Evolutionary conservation across 2,329 filamentous ascomycete genomes (phyloP), one percentile per base, ranked within the genome.

Genomic region (Fusarium setosum): DNA sequence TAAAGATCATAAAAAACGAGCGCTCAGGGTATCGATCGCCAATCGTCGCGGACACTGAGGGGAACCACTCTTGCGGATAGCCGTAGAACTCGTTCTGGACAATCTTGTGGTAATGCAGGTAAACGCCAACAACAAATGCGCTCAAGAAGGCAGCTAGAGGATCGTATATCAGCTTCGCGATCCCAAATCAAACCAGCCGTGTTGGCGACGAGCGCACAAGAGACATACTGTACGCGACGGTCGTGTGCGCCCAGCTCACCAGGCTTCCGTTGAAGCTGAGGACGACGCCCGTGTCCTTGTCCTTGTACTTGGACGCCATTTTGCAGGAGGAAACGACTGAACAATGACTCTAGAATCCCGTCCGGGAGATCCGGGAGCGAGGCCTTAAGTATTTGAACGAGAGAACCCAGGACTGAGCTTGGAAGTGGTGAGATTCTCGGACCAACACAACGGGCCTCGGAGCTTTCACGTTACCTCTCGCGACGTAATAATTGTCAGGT

Each of bases 11-110:
- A 79, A 99, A 99, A 73, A 98, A 91, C 15, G 96, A 97, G 61
- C 96, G 91, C 80, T 99, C 96, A 52, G 96, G 96, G 74, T 97
- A 98, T 68, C 94, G 90, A 79, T 99, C 96, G 76, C 96, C 96
- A 80, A 99, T 99, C 32, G 96, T 98, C 37, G 96, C 91, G 26
- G 95, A 97, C 20, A 97, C 94, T 40, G 94, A 97, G 59, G 94
- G 94, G 74, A 97, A 97, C 94, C 94, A 97, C 83, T 97, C 94
- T 70, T 97, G 84, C 2, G 94, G 94, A 75, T 96, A 97, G 71
- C 93, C 93, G 79, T 94, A 97, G 82, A 94, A 92, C 80, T 99
- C 94, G 80, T 99, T 99, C 80, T 97, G 85, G 56, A 99, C 96
- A 71, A 99, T 99, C 83, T 99, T 99, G 75, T 92, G 88, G 81